These are phyloP conservation scores for Cystoderma amianthinum DNA, from an alignment of 768 basidiomycete species.

Conservation along the genomic window DNA sequence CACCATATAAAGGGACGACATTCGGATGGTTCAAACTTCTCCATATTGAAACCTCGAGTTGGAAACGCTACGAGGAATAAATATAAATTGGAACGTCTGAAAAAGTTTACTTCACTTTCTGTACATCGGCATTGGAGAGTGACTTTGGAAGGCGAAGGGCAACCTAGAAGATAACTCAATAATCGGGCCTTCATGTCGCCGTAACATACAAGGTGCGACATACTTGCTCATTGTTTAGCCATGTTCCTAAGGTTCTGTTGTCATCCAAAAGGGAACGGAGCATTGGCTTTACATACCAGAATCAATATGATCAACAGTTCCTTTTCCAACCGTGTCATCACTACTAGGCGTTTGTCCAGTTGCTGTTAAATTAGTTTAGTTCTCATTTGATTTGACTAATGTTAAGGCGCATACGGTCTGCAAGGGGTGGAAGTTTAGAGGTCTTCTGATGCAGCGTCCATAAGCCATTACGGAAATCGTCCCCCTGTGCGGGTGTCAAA, in stretches of 20 bases:
- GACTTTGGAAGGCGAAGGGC: conserved; percentile 29
- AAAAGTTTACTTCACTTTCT: conserved; percentile 17
- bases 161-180: conserved; percentile 17
- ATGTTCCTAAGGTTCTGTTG: conserved; percentile 22
- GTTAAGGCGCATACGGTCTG: conserved; percentile 24
- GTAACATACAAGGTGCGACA: conserved; percentile 3
- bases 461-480: conserved; percentile 27
- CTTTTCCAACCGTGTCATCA: conserved; percentile 21
- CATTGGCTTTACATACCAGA: conserved; percentile 16
- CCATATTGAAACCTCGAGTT: conserved; percentile 36
- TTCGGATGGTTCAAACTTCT: conserved; percentile 31
- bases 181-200: background rate
- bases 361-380: conserved; percentile 16
- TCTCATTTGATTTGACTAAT: background rate
- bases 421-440: conserved; percentile 31
- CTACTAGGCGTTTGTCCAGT: conserved; percentile 29
- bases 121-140: conserved; percentile 23
- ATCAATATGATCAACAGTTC: conserved; percentile 32
- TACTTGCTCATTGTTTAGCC: conserved; percentile 31
- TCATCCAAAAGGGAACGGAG: conserved; percentile 1
- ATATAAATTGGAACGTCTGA: background rate
- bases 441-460: conserved; percentile 31
- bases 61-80: conserved; percentile 25
- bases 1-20: conserved; percentile 30
- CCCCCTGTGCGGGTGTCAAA: conserved; percentile 19